Conservation (phyloP, 1,284 basidiomycete genomes). For the Farysia itapuensis region DNA sequence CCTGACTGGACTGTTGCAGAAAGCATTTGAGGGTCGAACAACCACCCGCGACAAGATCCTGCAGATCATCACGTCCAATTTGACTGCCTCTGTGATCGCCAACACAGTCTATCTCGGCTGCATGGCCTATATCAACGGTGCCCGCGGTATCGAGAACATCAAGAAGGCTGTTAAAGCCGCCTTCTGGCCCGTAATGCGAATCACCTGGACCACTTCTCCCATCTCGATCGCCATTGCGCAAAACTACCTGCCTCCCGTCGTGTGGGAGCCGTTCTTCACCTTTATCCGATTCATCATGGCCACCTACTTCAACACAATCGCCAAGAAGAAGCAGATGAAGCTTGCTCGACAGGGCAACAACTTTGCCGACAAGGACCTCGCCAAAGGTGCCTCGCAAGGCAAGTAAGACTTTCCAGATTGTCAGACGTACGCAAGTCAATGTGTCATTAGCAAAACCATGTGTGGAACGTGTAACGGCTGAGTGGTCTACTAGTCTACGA, state of each 20-base stretch:
- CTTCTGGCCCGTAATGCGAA: conserved; percentile 73
- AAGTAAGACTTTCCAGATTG: too few species aligned
- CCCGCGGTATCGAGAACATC: conserved; percentile 70
- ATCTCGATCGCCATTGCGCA: conserved; percentile 73
- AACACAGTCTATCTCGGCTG: conserved; percentile 70
- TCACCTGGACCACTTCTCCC: conserved; percentile 76
- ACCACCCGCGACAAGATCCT: conserved; percentile 70
- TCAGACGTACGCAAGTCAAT: too few species aligned
- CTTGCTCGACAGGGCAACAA: conserved; percentile 18
- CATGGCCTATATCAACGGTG: conserved; percentile 83
- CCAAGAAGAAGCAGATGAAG: conserved; percentile 54
- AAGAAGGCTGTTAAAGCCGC: conserved; percentile 72
- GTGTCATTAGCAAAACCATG: too few species aligned
- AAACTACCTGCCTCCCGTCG: conserved; percentile 68
- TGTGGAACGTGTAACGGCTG: too few species aligned
- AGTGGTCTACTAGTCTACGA: conserved; percentile 59
- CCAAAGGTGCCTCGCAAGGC: conserved; percentile 40
- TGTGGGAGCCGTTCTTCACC: conserved; percentile 50
- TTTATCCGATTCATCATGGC: conserved; percentile 43
- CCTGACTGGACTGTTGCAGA: conserved; percentile 70
- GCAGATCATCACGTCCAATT: conserved; percentile 72
- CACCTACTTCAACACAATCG: conserved; percentile 50
- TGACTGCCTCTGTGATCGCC: conserved; percentile 77
- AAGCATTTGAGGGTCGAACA: conserved; percentile 75
- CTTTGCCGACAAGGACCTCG: conserved; percentile 28